Evolutionary conservation across 495 filamentous ascomycete species (phyloP), one percentile per base, ranked within the genome.

Genomic region (Annulohypoxylon maeteangense): DNA sequence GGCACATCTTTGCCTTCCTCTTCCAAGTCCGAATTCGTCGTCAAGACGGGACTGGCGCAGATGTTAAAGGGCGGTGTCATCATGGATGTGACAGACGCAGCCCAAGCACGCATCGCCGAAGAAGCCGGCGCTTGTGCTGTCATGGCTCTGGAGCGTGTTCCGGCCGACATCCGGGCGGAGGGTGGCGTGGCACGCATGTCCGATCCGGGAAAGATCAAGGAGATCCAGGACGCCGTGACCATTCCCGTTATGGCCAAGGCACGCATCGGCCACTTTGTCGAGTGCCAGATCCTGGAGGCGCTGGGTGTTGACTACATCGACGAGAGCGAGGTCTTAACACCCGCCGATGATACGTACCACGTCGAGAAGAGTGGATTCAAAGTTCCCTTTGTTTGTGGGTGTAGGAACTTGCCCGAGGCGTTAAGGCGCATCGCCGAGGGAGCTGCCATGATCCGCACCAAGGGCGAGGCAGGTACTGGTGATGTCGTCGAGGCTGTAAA

Each of bases 231-330:
- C 6, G 88, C 94, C 32, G 95, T 99, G n/a, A 98, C 95, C 14
- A 98, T 98, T 69, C 95, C 95, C 66, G 96, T 99, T 80, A 99
- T 99, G 95, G 95, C 95, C 20, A 99, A 99, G 84, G 95, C 95
- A 16, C 90, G 95, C 79, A 99, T 99, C 78, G 95, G 95, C 23
- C 95, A 99, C 81, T 93, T 98, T 71, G 94, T 97, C 68, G 95
- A 99, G 84, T 98, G 95, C 85, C 95, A 95, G 91, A 96, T 99
- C 84, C 91, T 99, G 64, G 91, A 98, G 85, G 89, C 92, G 58
- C 87, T 99, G 53, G 95, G 92, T 65, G 91, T 98, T 65, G 95
- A 99, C 85, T 99, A 97, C 83, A 94, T 99, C 71, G 95, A 99
- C 81, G 95, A 99, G 82, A 92, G 89, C 79, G 95, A 99, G 85